Evolutionary conservation across 2,329 filamentous ascomycete species (phyloP).

Genomic region (Xylariaceae sp.): DNA sequence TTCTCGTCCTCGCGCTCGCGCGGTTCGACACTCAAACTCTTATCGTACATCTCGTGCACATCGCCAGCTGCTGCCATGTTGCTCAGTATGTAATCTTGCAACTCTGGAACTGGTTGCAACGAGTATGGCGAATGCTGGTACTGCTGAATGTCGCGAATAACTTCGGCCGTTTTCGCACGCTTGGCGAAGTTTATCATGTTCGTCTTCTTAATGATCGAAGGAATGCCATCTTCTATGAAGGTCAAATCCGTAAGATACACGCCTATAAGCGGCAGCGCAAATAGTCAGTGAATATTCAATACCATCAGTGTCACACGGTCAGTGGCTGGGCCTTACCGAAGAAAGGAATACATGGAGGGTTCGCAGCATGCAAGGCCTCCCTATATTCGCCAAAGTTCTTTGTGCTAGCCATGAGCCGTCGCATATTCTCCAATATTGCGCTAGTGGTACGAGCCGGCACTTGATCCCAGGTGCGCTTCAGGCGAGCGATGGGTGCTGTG

Average conservation of each 20-base stretch:
- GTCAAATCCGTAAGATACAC: slow-evolving; percentile 96
- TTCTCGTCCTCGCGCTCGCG: slow-evolving; percentile 97
- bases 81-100: slow-evolving; percentile 93
- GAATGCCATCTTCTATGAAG: slow-evolving; percentile 97
- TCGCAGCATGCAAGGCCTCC: slow-evolving; percentile 85
- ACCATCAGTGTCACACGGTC: not conserved
- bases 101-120: slow-evolving; percentile 79
- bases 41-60: slow-evolving; percentile 99
- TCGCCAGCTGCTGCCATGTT: slow-evolving; percentile 95
- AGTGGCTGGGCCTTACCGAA: slow-evolving; percentile 61
- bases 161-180: slow-evolving; percentile 94
- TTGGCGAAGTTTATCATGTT: slow-evolving; percentile 98
- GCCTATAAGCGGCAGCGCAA: slow-evolving; percentile 47
- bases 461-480: slow-evolving; percentile 91
- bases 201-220: slow-evolving; percentile 92
- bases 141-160: slow-evolving; percentile 97
- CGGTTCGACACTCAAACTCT: slow-evolving; percentile 88
- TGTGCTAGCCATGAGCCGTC: slow-evolving; percentile 89
- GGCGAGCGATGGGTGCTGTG: slow-evolving; percentile 88
- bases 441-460: slow-evolving; percentile 78
- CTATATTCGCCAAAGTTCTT: slow-evolving; percentile 98
- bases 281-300: slow-evolving; percentile 5
- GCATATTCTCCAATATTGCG: slow-evolving; percentile 79
- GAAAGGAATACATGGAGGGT: slow-evolving; percentile 96
- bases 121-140: slow-evolving; percentile 98